A percentile compares a stretch with the other conserved stretches of the same genome.
These are phyloP conservation scores for Neonectria ditissima DNA, from an alignment of 2,329 filamentous ascomycete species.

Conservation along the genomic window DNA sequence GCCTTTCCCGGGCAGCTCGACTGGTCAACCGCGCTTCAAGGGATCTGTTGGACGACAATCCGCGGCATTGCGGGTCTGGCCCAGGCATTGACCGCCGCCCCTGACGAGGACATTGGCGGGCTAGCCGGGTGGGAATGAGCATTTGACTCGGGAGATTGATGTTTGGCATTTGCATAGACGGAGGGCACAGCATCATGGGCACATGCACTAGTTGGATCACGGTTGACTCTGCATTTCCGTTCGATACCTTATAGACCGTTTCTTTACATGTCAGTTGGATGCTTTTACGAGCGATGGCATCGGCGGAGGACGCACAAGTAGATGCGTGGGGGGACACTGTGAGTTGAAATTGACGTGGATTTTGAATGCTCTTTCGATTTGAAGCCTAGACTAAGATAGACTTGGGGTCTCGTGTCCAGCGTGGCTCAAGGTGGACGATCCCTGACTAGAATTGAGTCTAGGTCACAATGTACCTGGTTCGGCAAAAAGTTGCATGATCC, in stretches of 20 bases:
- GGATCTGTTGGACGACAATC: constrained; percentile 26
- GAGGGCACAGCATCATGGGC: constrained; percentile 35
- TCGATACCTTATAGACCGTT: constrained; percentile 49
- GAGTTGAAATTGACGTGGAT: constrained; percentile 5
- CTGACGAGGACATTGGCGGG: constrained; percentile 5
- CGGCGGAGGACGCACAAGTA: constrained; percentile 24
- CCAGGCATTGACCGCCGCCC: constrained; percentile 8
- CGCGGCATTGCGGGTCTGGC: constrained; percentile 25
- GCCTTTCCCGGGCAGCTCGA: constrained; percentile 33
- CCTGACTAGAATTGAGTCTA: constrained; percentile 20
- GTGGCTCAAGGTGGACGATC: constrained; percentile 8
- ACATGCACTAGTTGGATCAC: constrained; percentile 29
- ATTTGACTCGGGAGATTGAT: constrained; percentile 41
- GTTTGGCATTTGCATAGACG: constrained; percentile 42
- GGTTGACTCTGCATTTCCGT: constrained; percentile 37
- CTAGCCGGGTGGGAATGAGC: constrained; percentile 28
- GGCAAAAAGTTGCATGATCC: constrained; percentile 21
- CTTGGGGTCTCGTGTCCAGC: constrained; percentile 18
- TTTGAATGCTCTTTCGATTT: constrained; percentile 11
- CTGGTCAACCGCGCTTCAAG: constrained; percentile 27
- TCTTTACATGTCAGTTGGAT: constrained; percentile 38
- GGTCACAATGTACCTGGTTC: constrained; percentile 14
- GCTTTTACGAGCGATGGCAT: constrained; percentile 33
- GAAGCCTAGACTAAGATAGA: constrained; percentile 23
- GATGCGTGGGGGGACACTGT: constrained; percentile 21